These are phyloP conservation scores for Neurospora sp. DNA, from an alignment of 495 filamentous ascomycete genomes.

Conservation along the genomic window DNA sequence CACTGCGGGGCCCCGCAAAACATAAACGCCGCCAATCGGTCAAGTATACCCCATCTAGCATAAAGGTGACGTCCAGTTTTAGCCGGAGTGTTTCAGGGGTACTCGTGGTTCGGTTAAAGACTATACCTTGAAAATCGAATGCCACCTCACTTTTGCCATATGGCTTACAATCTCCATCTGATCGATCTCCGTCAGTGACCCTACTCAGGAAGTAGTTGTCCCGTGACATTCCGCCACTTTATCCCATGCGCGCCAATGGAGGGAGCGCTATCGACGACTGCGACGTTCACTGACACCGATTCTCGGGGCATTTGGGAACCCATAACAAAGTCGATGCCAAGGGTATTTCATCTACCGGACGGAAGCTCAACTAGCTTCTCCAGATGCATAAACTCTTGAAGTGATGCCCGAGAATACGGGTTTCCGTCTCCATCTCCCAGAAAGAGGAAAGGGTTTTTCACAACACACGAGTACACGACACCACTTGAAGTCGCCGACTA, in stretches of 20 bases:
- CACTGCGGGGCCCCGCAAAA: slow-evolving; percentile 4
- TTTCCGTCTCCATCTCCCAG: neutral
- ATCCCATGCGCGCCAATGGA: slow-evolving; percentile 7
- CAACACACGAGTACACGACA: neutral
- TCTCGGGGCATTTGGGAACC: neutral
- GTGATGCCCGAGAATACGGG: neutral
- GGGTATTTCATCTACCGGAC: slow-evolving; percentile 1
- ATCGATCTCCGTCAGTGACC: neutral
- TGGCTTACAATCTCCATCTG: slow-evolving; percentile 1
- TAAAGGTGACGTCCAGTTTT: neutral
- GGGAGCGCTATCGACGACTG: neutral
- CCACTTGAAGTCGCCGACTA: neutral
- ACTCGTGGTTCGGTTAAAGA: slow-evolving; percentile 6
- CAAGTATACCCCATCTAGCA: neutral
- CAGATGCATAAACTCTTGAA: neutral
- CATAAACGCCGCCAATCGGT: neutral
- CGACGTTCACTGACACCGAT: neutral
- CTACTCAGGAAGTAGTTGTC: neutral
- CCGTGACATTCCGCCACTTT: neutral
- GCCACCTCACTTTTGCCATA: slow-evolving; percentile 5
- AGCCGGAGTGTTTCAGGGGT: slow-evolving; percentile 3
- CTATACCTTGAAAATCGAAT: neutral
- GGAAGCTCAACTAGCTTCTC: neutral
- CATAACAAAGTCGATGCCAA: slow-evolving; percentile 3
- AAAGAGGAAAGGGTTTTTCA: slow-evolving; percentile 2